Evolutionary conservation across 2,329 filamentous ascomycete species (phyloP).

Genomic region (Fusarium buxicola): DNA sequence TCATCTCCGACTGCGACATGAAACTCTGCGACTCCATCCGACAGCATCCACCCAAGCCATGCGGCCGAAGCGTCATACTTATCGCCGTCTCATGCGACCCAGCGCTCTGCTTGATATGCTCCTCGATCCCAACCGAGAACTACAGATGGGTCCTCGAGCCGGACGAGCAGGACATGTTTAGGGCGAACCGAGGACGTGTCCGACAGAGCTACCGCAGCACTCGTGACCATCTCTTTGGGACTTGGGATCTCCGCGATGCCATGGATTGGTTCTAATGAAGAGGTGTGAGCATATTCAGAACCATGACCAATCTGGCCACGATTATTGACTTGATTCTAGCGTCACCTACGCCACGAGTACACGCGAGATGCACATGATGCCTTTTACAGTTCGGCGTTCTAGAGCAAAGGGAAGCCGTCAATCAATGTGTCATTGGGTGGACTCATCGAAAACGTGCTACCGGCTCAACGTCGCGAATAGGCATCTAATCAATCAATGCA

Average conservation of each 20-base stretch:
- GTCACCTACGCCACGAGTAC: too few species aligned
- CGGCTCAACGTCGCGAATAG: too few species aligned
- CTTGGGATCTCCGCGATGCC: not conserved
- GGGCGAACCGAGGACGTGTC: not conserved
- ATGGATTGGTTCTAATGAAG: not conserved
- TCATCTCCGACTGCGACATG: not conserved
- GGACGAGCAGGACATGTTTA: not conserved
- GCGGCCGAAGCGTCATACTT: not conserved
- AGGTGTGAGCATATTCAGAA: too few species aligned
- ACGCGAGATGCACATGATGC: too few species aligned
- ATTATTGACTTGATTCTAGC: too few species aligned
- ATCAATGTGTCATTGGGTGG: too few species aligned
- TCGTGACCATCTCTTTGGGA: not conserved
- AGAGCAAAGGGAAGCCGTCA: too few species aligned
- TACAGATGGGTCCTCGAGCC: not conserved
- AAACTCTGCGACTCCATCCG: not conserved
- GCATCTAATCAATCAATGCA: too few species aligned
- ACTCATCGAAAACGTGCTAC: too few species aligned
- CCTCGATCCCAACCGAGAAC: not conserved
- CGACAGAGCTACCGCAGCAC: not conserved
- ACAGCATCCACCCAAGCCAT: not conserved
- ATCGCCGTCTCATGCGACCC: not conserved
- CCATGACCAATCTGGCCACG: too few species aligned
- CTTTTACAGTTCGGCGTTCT: too few species aligned
- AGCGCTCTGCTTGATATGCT: constrained; percentile 2